Conservation (phyloP, 768 basidiomycete species). For the Collybia nuda region DNA sequence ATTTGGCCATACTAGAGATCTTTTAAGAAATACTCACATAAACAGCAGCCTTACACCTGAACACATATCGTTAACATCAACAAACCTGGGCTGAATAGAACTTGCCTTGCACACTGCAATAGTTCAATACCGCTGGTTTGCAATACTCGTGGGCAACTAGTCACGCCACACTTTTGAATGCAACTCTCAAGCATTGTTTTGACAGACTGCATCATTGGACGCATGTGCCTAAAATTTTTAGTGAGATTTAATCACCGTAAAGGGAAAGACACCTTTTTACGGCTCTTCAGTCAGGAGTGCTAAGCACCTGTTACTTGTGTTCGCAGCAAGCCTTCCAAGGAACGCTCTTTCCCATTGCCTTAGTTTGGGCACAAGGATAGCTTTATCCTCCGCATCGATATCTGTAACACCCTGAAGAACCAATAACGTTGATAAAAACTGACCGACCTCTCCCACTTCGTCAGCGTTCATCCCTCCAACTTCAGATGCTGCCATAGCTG, state of each 20-base stretch:
- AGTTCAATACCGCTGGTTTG: slow-evolving; percentile 24
- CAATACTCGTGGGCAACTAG: slow-evolving; percentile 19
- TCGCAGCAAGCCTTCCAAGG: slow-evolving; percentile 25
- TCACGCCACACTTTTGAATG: slow-evolving; percentile 30
- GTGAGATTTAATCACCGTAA: not conserved
- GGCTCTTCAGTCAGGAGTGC: slow-evolving; percentile 23
- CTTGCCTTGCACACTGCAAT: slow-evolving; percentile 36
- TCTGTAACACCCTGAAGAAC: slow-evolving; percentile 32
- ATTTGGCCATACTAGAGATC: slow-evolving; percentile 1
- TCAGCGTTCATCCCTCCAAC: slow-evolving; percentile 20
- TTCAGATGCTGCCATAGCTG: slow-evolving; percentile 19
- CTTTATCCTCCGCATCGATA: slow-evolving; percentile 29
- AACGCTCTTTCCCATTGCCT: slow-evolving; percentile 28
- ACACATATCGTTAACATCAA: not conserved
- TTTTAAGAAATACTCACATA: slow-evolving; percentile 31
- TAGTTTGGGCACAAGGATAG: slow-evolving; percentile 31
- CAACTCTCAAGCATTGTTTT: slow-evolving; percentile 25
- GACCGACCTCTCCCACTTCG: slow-evolving; percentile 31
- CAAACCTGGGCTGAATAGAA: slow-evolving; percentile 1
- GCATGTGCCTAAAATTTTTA: slow-evolving; percentile 23
- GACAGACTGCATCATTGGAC: slow-evolving; percentile 23
- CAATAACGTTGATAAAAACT: slow-evolving; percentile 39
- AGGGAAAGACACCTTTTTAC: slow-evolving; percentile 23
- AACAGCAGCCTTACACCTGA: slow-evolving; percentile 40
- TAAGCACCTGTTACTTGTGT: slow-evolving; percentile 35